Percentiles rank a stretch among this genome's conserved stretches.
Evolutionary conservation across 441 rosid genomes (phyloP).

Genomic region (Mallotus japonicus): DNA sequence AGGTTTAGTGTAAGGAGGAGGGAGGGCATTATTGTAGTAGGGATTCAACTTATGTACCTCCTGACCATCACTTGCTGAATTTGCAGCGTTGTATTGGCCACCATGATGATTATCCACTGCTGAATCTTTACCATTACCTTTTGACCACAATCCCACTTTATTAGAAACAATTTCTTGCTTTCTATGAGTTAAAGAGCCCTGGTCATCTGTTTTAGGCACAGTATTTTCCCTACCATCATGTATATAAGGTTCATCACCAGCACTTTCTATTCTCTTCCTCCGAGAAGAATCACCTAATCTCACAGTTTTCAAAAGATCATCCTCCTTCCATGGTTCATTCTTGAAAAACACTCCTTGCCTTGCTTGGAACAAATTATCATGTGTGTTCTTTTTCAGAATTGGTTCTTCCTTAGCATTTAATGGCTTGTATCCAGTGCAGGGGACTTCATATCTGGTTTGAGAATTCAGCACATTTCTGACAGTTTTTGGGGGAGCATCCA

Average conservation of each 20-base stretch:
- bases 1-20: slow-evolving; percentile 88
- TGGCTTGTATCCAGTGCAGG: slow-evolving; percentile 31
- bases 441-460: slow-evolving; percentile 27
- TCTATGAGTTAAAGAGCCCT: slow-evolving; percentile 21
- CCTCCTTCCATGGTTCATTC: slow-evolving; percentile 44
- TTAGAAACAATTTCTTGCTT: slow-evolving; percentile 31
- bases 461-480: slow-evolving; percentile 37
- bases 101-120: slow-evolving; percentile 28
- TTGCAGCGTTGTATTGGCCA: slow-evolving; percentile 24
- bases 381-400: slow-evolving; percentile 33
- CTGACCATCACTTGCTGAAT: slow-evolving; percentile 30
- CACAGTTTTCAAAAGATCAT: slow-evolving; percentile 37
- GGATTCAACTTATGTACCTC: slow-evolving; percentile 39
- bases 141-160: slow-evolving; percentile 28
- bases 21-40: slow-evolving; percentile 42
- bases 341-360: slow-evolving; percentile 38
- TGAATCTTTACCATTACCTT: slow-evolving; percentile 30
- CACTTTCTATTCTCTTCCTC: slow-evolving; percentile 34
- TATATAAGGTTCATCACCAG: slow-evolving; percentile 29
- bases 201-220: slow-evolving; percentile 34
- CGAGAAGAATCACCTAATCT: slow-evolving; percentile 47
- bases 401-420: slow-evolving; percentile 34
- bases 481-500: slow-evolving; percentile 39
- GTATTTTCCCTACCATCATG: slow-evolving; percentile 38
- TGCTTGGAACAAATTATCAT: slow-evolving; percentile 30